Evolutionary conservation across 257 asterid genomes (phyloP).

Genomic region (Anisodus acutangulus): DNA sequence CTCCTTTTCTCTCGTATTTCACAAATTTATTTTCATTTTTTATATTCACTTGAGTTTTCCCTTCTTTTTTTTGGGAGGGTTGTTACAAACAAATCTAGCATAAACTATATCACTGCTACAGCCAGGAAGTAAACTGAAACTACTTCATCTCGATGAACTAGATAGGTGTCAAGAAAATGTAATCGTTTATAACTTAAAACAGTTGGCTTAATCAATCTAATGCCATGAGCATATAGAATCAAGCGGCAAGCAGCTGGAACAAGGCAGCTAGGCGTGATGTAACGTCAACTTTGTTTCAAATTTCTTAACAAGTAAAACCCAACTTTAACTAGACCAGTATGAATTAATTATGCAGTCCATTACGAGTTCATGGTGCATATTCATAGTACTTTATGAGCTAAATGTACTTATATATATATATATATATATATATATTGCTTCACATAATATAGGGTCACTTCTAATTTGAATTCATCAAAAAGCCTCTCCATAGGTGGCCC

Average conservation of each 20-base stretch:
- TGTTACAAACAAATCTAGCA: neutral
- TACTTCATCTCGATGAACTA: neutral
- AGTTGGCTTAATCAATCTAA: neutral
- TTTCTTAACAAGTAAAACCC: neutral
- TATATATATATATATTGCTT: neutral
- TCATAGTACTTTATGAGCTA: neutral
- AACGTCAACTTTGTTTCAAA: neutral
- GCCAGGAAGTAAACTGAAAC: neutral
- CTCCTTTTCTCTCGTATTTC: neutral
- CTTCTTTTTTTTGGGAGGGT: neutral
- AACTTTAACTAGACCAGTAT: neutral
- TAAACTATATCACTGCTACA: neutral
- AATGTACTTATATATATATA: too few relatives aligned
- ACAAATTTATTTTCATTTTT: neutral
- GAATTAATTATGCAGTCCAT: neutral
- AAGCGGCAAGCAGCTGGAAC: neutral
- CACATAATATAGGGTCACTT: neutral
- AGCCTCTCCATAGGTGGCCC: constrained; percentile 19
- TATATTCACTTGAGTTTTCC: neutral
- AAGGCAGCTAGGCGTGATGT: neutral
- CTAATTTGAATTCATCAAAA: constrained; percentile 19
- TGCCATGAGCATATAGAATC: neutral
- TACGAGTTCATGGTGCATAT: constrained; percentile 17
- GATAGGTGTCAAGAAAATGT: neutral
- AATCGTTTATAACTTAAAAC: neutral